Conservation (phyloP, 352 stramenopile species). For the Ophiocytium majus region DNA sequence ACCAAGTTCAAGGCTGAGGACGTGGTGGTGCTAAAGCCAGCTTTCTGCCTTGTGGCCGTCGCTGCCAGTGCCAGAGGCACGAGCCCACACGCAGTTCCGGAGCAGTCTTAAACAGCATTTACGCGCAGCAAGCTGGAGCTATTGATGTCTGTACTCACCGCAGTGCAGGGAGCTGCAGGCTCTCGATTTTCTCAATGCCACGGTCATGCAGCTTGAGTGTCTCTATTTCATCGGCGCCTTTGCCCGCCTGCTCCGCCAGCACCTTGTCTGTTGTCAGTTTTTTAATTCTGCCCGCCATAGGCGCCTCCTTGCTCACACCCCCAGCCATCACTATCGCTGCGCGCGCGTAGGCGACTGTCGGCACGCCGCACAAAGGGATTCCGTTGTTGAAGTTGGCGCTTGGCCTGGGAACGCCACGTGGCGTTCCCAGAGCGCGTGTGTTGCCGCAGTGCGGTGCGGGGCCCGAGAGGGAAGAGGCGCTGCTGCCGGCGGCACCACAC, state of each 20-base stretch:
- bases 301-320: no score
- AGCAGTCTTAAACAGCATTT: background rate
- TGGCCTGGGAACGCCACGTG: no score
- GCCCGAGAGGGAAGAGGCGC: no score
- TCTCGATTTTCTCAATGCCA: constrained; percentile 51
- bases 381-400: no score
- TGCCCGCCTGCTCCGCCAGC: constrained; percentile 27
- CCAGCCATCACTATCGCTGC: no score
- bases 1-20: background rate
- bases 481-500: no score
- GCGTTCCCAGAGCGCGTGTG: no score
- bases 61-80: background rate
- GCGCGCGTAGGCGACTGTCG: no score
- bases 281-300: no score
- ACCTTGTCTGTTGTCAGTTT: constrained; percentile 52
- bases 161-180: constrained; percentile 40
- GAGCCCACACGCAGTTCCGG: background rate
- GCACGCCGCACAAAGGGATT: no score
- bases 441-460: no score
- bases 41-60: background rate
- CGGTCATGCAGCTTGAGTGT: constrained; percentile 31
- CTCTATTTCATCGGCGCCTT: constrained; percentile 23
- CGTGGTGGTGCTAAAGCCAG: no score
- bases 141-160: constrained; percentile 31
- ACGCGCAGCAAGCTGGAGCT: background rate